Conservation (phyloP, 2,329 filamentous ascomycete genomes). For the Cordyceps cicadae region DNA sequence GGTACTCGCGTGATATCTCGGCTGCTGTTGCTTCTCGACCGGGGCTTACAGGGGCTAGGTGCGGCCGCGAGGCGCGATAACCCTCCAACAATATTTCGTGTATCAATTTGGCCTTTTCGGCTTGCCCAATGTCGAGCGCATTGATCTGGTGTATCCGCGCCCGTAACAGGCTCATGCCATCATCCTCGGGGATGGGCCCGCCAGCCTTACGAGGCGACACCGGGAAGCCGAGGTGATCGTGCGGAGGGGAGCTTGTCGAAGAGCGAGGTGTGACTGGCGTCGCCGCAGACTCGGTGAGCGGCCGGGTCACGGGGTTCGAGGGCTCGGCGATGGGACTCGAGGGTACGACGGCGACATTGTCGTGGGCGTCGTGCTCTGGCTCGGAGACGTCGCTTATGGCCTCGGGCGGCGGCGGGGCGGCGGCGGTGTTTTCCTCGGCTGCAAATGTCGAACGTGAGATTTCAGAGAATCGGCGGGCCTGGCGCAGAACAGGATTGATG, state of each 20-base stretch:
- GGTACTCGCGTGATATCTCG: constrained; percentile 13
- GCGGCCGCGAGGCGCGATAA: constrained; percentile 39
- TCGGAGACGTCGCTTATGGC: constrained; percentile 22
- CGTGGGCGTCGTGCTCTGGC: constrained; percentile 3
- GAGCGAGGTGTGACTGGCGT: constrained; percentile 1
- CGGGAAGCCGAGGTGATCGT: constrained; percentile 27
- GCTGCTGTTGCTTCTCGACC: constrained; percentile 23
- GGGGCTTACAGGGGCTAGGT: constrained; percentile 23
- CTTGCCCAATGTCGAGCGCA: constrained; percentile 44
- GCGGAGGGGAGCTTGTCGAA: constrained; percentile 17
- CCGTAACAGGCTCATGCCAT: constrained; percentile 65
- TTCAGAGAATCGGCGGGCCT: constrained; percentile 55
- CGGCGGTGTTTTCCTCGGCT: constrained; percentile 25
- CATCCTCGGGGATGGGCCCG: constrained; percentile 59
- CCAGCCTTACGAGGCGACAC: constrained; percentile 23
- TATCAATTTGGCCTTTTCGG: constrained; percentile 63
- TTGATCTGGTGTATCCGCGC: constrained; percentile 62
- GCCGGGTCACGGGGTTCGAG: neutral
- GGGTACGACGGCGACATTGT: neutral
- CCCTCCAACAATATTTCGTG: constrained; percentile 63
- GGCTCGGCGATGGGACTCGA: neutral
- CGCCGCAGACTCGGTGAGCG: neutral
- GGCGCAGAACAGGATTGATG: constrained; percentile 57
- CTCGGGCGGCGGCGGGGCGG: constrained; percentile 14
- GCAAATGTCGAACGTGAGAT: constrained; percentile 33